These are phyloP conservation scores for Kwoniella europaea DNA, from an alignment of 768 basidiomycete species.

Conservation along the genomic window DNA sequence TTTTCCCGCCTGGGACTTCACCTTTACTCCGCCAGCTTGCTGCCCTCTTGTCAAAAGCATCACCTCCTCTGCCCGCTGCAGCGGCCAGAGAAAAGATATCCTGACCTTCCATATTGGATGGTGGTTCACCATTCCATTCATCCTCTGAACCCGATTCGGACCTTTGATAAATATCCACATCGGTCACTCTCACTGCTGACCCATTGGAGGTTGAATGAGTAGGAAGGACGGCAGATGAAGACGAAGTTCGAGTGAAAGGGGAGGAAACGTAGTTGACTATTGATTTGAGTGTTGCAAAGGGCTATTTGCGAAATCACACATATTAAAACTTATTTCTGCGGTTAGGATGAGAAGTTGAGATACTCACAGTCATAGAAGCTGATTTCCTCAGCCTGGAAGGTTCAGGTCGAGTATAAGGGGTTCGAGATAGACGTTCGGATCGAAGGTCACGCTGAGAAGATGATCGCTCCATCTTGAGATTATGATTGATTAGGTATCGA, in stretches of 20 bases:
- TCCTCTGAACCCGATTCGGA: constrained; percentile 52
- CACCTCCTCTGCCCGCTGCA: constrained; percentile 27
- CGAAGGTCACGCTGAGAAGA: constrained; percentile 31
- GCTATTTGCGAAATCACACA: constrained; percentile 13
- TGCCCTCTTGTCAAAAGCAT: constrained; percentile 31
- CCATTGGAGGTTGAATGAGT: constrained; percentile 17
- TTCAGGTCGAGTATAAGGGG: constrained; percentile 44
- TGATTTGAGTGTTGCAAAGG: constrained; percentile 34
- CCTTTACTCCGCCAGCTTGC: constrained; percentile 30
- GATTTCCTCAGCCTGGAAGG: constrained; percentile 24
- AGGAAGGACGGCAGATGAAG: constrained; percentile 28
- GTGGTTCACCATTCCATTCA: constrained; percentile 42
- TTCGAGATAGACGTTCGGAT: constrained; percentile 30
- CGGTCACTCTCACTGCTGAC: neutral
- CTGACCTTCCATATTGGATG: constrained; percentile 27
- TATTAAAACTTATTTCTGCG: neutral
- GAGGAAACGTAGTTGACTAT: constrained; percentile 44
- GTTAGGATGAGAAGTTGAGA: neutral
- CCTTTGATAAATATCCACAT: constrained; percentile 9
- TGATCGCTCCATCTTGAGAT: constrained; percentile 42
- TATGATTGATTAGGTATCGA: neutral
- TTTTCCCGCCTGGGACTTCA: constrained; percentile 37
- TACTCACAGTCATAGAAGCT: constrained; percentile 31
- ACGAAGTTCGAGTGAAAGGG: constrained; percentile 29
- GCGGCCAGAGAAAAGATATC: constrained; percentile 43